Evolutionary conservation across 768 basidiomycete species (phyloP).

Genomic region (Termitomyces titanicus): DNA sequence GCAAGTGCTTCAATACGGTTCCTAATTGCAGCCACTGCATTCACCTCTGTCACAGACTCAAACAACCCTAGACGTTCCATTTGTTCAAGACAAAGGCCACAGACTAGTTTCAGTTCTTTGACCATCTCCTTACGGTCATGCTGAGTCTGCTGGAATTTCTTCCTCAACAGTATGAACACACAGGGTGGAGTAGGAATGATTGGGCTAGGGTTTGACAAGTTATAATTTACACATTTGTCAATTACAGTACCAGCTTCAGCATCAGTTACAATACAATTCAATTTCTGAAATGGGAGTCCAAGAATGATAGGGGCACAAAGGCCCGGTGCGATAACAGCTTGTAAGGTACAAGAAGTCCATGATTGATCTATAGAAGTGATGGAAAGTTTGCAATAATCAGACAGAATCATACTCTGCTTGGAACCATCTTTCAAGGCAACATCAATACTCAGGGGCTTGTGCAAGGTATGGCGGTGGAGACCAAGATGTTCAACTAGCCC

Average conservation of each 20-base stretch:
- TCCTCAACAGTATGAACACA: background rate
- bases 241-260: no score
- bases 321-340: background rate
- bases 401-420: background rate
- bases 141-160: background rate
- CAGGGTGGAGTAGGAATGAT: no score
- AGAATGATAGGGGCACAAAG: background rate
- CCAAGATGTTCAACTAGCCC: constrained; percentile 15
- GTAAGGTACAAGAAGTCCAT: background rate
- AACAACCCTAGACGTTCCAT: no score
- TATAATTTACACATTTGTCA: background rate
- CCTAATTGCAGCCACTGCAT: no score
- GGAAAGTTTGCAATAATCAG: background rate
- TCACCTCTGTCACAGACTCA: no score
- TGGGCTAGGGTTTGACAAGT: background rate
- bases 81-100: no score
- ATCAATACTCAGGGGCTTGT: constrained; percentile 5
- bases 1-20: background rate
- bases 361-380: background rate
- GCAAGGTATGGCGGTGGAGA: background rate
- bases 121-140: background rate
- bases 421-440: background rate
- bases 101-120: background rate
- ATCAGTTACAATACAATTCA: no score
- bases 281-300: background rate